A percentile compares a stretch with the other conserved stretches of the same genome.
Evolutionary conservation across 225 moss, liverwort and hornwort genomes (phyloP).

Genomic region (Polytrichum commune): DNA sequence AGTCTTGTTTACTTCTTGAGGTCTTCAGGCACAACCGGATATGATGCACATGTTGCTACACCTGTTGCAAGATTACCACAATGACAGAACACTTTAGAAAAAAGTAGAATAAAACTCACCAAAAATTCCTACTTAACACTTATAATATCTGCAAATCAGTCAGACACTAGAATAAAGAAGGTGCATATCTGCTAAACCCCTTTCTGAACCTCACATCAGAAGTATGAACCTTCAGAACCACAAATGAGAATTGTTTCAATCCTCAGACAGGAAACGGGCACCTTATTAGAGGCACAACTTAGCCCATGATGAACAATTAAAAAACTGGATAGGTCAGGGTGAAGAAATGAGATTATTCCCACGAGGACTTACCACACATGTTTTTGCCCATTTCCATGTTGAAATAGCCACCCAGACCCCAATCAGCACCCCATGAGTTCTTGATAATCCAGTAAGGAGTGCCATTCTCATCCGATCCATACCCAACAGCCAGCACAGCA

Average conservation of each 20-base stretch:
- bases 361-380: slow-evolving; percentile 85
- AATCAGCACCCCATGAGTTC: slow-evolving; percentile 86
- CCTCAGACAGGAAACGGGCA: background rate
- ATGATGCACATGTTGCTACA: slow-evolving; percentile 84
- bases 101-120: too few relatives aligned
- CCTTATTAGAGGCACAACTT: background rate
- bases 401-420: slow-evolving; percentile 88
- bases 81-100: too few relatives aligned
- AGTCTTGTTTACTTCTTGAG: slow-evolving; percentile 15
- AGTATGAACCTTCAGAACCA: too few relatives aligned
- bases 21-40: slow-evolving; percentile 92
- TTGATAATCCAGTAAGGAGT: slow-evolving; percentile 92
- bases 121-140: too few relatives aligned
- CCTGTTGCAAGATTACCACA: slow-evolving; percentile 46
- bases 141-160: too few relatives aligned
- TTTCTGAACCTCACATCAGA: too few relatives aligned
- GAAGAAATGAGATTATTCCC: background rate
- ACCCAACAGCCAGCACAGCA: slow-evolving; percentile 96
- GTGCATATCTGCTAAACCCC: too few relatives aligned
- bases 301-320: too few relatives aligned
- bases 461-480: slow-evolving; percentile 60
- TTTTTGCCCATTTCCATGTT: slow-evolving; percentile 96
- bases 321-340: background rate
- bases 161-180: too few relatives aligned
- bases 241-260: too few relatives aligned